These are phyloP conservation scores for Pyronema domesticum DNA, from an alignment of 495 filamentous ascomycete species.

Conservation along the genomic window DNA sequence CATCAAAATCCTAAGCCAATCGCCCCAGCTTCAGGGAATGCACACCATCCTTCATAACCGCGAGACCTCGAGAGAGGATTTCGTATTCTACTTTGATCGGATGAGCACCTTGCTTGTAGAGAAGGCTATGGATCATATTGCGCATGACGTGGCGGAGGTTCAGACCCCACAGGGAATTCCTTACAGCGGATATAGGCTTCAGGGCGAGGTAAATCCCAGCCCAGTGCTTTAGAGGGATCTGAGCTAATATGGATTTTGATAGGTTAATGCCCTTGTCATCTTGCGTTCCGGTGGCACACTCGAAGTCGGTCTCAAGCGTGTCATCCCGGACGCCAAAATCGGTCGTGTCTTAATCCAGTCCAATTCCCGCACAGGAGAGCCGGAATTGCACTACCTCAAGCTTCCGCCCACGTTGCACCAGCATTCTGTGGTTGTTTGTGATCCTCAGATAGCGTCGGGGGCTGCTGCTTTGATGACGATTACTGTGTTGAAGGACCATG, in stretches of 20 bases:
- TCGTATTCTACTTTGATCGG: slow-evolving; percentile 92
- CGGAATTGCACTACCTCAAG: slow-evolving; percentile 75
- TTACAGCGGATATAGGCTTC: slow-evolving; percentile 50
- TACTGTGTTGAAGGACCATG: slow-evolving; percentile 80
- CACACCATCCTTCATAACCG: slow-evolving; percentile 78
- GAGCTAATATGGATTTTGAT: background rate
- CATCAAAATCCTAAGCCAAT: slow-evolving; percentile 52
- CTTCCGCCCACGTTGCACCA: slow-evolving; percentile 57
- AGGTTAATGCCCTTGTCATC: slow-evolving; percentile 72
- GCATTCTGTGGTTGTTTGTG: slow-evolving; percentile 65
- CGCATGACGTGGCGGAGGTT: slow-evolving; percentile 42
- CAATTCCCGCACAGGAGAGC: slow-evolving; percentile 65
- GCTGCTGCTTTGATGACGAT: slow-evolving; percentile 94
- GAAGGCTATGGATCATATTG: slow-evolving; percentile 35
- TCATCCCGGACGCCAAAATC: slow-evolving; percentile 78
- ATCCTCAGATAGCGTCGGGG: slow-evolving; percentile 85
- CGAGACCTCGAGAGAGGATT: slow-evolving; percentile 65
- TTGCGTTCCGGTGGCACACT: slow-evolving; percentile 72
- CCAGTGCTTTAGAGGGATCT: background rate
- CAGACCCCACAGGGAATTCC: slow-evolving; percentile 45
- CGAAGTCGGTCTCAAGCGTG: slow-evolving; percentile 71
- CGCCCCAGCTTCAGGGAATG: slow-evolving; percentile 65
- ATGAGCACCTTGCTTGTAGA: slow-evolving; percentile 70
- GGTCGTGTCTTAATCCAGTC: slow-evolving; percentile 84
- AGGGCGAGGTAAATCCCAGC: background rate